Evolutionary conservation across 1,284 basidiomycete species (phyloP), one percentile per base, ranked within the genome.

Genomic region (Ceratobasidium sp.): DNA sequence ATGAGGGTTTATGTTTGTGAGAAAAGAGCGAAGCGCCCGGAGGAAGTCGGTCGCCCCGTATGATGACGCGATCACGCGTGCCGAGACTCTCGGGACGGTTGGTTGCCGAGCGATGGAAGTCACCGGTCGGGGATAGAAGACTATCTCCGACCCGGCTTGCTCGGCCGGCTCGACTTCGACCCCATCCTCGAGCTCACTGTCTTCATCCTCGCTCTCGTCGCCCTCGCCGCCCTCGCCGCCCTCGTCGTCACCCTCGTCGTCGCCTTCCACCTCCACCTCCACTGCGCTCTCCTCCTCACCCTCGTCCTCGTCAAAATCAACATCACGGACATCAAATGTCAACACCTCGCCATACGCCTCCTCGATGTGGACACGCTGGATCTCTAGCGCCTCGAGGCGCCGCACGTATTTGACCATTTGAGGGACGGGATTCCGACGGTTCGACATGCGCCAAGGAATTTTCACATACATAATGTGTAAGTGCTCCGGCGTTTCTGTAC

Each of bases 401-500:
- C 56, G 69, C 2, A 59, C 40, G 40, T 71, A 71, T 2, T 59
- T 26, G 17, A 61, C 56, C 10, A 71, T 71, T 61, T 71, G 69
- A 26, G 69, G 69, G 2, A 71, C 3, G 10, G 69, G 69, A 20
- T 70, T 44, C 33, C 67, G 28, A 2, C 33, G 50, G 23, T 57
- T 70, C 1, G 67, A 70, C 20, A 33, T 33, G 4, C 33, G 33
- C 33, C 33, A 33, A 4, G 33, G 33, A 33, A 33, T 33, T 33
- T 33, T 23, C 4, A 70, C 67, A n/a, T 70, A 70, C 23, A 56
- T 10, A 1, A 70, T 70, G 26, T 70, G 67, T 42, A 70, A 57
- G 52, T 70, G 67, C 40, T 70, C 67, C 28, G 67, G 67, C 5
- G 52, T 57, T 20, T 70, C 67, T 20, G 67, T 70, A 42, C 52